Conservation (phyloP, 2,329 filamentous ascomycete genomes). For the Coniochaeta sp. region DNA sequence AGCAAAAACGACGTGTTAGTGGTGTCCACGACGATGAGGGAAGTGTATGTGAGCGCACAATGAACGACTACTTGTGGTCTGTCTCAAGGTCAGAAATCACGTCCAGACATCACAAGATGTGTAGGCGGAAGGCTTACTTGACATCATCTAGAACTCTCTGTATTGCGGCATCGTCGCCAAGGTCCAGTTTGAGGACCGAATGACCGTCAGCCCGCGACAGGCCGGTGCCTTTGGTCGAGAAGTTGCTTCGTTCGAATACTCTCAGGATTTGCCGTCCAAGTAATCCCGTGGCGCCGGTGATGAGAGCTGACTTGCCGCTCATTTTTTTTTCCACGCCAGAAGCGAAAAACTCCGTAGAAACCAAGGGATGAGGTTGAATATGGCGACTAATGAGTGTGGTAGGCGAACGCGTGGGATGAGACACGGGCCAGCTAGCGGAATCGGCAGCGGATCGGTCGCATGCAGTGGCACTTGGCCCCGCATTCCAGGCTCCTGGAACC, state of each 20-base stretch:
- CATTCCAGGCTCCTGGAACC: too few relatives aligned
- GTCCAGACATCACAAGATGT: background rate
- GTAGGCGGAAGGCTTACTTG: constrained; percentile 36
- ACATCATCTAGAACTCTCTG: constrained; percentile 41
- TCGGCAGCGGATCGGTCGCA: too few relatives aligned
- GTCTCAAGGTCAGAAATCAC: background rate
- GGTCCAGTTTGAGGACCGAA: constrained; percentile 54
- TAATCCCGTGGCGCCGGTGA: constrained; percentile 81
- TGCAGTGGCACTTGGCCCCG: too few relatives aligned
- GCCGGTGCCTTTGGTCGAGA: constrained; percentile 67
- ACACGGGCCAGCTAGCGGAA: background rate
- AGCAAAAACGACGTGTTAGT: background rate
- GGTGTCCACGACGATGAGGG: background rate
- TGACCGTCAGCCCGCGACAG: constrained; percentile 66
- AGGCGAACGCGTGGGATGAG: background rate
- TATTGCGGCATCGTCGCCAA: constrained; percentile 39
- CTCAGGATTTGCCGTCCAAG: constrained; percentile 72
- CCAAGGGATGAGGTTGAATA: background rate
- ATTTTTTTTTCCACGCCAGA: constrained; percentile 14
- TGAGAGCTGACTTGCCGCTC: constrained; percentile 49
- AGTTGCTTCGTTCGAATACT: constrained; percentile 60
- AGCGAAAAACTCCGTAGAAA: background rate
- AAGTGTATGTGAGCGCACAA: constrained; percentile 40
- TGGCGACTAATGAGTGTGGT: background rate
- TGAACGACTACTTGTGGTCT: constrained; percentile 63